Conservation (phyloP, 2,329 filamentous ascomycete species). For the Penicillium sp. region DNA sequence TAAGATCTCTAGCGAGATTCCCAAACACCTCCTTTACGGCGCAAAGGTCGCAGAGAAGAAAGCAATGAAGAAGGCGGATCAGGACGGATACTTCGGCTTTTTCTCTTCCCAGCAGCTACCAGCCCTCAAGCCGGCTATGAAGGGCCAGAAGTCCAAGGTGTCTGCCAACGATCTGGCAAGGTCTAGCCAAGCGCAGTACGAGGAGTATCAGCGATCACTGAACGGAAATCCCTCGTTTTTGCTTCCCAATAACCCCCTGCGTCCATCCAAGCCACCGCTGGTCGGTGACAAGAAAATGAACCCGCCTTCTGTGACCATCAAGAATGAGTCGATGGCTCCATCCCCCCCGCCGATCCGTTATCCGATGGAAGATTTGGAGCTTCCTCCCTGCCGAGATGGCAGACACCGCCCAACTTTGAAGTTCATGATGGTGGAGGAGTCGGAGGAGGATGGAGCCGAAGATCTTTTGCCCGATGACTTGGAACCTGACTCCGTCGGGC, state of each 20-base stretch:
- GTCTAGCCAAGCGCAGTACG: conserved; percentile 50
- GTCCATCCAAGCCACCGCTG: conserved; percentile 34
- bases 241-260: conserved; percentile 36
- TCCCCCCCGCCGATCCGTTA: conserved; percentile 84
- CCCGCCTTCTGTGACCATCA: conserved; percentile 46
- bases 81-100: conserved; percentile 57
- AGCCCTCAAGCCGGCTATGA: conserved; percentile 73
- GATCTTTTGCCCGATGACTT: conserved; percentile 58
- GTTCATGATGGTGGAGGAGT: conserved; percentile 72
- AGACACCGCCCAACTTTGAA: conserved; percentile 74
- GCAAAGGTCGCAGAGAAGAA: conserved; percentile 78
- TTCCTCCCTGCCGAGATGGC: conserved; percentile 68
- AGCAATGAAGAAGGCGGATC: conserved; percentile 64
- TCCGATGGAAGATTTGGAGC: conserved; percentile 89
- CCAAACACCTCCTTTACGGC: conserved; percentile 79
- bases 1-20: conserved; percentile 85
- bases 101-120: conserved; percentile 63
- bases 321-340: conserved; percentile 59
- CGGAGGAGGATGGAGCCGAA: conserved; percentile 54
- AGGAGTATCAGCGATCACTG: conserved; percentile 54
- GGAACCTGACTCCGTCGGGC: conserved; percentile 81
- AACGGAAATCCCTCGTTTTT: conserved; percentile 50
- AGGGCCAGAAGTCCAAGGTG: conserved; percentile 67
- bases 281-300: conserved; percentile 40
- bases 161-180: conserved; percentile 51